Conservation (phyloP, 2,329 filamentous ascomycete species). For the Botrytis paeoniae region DNA sequence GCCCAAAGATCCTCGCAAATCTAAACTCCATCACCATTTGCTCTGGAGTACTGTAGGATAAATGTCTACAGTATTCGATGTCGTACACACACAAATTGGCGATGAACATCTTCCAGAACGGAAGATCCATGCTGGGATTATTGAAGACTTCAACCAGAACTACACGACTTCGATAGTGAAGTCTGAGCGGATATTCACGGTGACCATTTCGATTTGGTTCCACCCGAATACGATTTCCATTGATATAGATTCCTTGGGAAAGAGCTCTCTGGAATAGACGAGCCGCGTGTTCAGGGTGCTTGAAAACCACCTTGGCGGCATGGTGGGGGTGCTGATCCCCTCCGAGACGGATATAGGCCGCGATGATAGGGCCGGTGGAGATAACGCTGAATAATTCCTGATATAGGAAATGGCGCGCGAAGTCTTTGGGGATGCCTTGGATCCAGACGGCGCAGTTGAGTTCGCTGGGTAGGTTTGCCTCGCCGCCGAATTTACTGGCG, state of each 20-base stretch:
- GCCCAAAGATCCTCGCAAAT: neutral
- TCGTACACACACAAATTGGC: neutral
- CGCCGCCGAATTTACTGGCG: rapidly evolving
- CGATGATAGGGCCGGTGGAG: neutral
- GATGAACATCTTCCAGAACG: neutral
- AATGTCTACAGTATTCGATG: neutral
- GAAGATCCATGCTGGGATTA: neutral
- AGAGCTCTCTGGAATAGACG: neutral
- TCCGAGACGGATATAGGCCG: neutral
- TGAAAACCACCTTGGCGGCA: neutral
- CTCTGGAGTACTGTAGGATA: neutral
- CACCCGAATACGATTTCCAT: neutral
- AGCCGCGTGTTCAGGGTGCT: neutral
- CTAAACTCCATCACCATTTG: neutral
- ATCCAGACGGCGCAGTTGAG: neutral
- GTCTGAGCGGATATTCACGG: neutral
- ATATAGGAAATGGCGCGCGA: neutral
- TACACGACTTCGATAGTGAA: neutral
- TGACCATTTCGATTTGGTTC: neutral
- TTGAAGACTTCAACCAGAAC: neutral
- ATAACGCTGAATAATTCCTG: neutral
- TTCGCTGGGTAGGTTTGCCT: neutral
- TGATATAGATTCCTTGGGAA: neutral
- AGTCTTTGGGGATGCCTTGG: neutral
- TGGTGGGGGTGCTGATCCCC: rapidly evolving